Percentiles rank a stretch among this genome's conserved stretches.
These are phyloP conservation scores for Mollisiaceae sp. DNA, from an alignment of 2,329 filamentous ascomycete species.

Conservation along the genomic window DNA sequence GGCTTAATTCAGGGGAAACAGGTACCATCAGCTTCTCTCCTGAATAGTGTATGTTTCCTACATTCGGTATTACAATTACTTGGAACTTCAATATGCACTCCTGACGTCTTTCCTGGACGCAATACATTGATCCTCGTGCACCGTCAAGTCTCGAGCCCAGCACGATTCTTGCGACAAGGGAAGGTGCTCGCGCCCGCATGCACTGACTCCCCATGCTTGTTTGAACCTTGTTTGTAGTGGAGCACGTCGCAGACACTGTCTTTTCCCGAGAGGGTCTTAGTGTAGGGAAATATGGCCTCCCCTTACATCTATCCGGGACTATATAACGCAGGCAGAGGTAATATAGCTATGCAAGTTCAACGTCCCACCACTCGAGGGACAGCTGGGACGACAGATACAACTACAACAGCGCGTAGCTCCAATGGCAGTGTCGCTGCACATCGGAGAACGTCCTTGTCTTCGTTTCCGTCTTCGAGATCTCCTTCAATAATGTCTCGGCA, in stretches of 20 bases:
- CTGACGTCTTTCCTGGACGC: background rate
- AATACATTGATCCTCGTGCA: background rate
- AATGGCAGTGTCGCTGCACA: slow-evolving; percentile 38
- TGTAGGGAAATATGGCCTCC: slow-evolving; percentile 20
- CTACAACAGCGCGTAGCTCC: slow-evolving; percentile 35
- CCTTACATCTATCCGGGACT: slow-evolving; percentile 18
- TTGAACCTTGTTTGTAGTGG: slow-evolving; percentile 22
- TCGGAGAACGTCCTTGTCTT: slow-evolving; percentile 65
- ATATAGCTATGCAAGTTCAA: slow-evolving; percentile 20
- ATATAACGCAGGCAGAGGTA: slow-evolving; percentile 10
- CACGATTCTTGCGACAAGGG: slow-evolving; percentile 2
- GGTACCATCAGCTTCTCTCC: background rate
- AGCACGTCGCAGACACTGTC: slow-evolving; percentile 21
- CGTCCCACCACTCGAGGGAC: slow-evolving; percentile 37
- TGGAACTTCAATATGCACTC: background rate
- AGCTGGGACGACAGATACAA: slow-evolving; percentile 35
- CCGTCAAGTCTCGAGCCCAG: background rate
- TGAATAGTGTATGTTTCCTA: background rate
- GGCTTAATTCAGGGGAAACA: background rate
- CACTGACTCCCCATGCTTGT: slow-evolving; percentile 18
- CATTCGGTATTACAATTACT: background rate
- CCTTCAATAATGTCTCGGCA: slow-evolving; percentile 61
- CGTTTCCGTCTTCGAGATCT: slow-evolving; percentile 63
- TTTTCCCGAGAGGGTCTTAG: slow-evolving; percentile 18
- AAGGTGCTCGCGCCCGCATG: slow-evolving; percentile 13